Evolutionary conservation across 176 grass and related monocot genomes (phyloP), one percentile per base, ranked within the genome.

Genomic region (Musa itinerans): DNA sequence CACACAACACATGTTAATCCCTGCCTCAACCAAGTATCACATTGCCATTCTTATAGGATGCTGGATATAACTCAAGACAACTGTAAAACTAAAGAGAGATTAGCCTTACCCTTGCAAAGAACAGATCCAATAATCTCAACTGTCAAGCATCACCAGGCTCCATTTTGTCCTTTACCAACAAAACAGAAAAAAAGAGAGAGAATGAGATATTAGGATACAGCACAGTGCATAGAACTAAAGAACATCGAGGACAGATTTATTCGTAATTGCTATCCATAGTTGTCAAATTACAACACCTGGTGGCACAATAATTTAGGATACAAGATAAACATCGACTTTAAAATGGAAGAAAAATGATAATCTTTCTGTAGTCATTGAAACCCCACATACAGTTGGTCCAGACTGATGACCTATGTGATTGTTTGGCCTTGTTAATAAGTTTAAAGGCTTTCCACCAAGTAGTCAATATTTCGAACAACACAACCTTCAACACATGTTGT

Each of bases 291-390:
- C 43, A 50, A 43, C 21, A 21, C 7, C 16, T 1, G 48, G 16
- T 19, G 51, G 68, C 68, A 70, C 68, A 70, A 50, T 21, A 70
- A 70, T 70, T 70, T 49, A 50, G 34, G 16, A 69, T 19, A 69
- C 11, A 69, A 69, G 8, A 69, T 70, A 70, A 70, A 51, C 68
- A 70, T 70, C 20, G 16, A 50, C 20, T 70, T 70, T 10, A n/a
- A 49, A 51, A 70, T 50, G 19, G 20, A 51, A 51, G 15, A 19
- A 50, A 50, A n/a, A 48, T 21, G 25, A 49, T 65, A 13, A 65
- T 50, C 34, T 70, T 51, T 50, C 9, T 70, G 13, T 21, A n/a
- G 68, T 51, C 10, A 70, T 69, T 29, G 67, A 49, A 69, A 69
- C 68, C 34, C 16, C 67, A 17, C 34, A 34, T 17, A 61, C n/a